Conservation (phyloP, 148 eudicot species). For the Amaranthus cruentus region DNA sequence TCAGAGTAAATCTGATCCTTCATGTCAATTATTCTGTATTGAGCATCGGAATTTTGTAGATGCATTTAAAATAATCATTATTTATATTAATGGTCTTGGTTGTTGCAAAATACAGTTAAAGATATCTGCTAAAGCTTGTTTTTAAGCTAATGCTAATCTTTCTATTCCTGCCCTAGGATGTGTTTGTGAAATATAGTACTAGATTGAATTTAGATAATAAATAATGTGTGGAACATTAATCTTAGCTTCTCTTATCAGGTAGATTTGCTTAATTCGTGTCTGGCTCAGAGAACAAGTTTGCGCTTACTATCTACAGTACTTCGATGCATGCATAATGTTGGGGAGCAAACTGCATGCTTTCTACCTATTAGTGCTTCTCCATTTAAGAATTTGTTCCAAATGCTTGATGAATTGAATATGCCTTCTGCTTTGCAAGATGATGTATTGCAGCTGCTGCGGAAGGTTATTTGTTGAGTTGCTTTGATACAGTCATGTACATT, state of each 20-base stretch:
- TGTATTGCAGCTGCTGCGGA: slow-evolving; percentile 46
- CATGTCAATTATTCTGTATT: not conserved
- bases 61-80: not conserved
- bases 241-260: slow-evolving; percentile 22
- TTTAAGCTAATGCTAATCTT: not conserved
- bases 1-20: not conserved
- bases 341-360: slow-evolving; percentile 38
- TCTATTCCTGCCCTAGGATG: not conserved
- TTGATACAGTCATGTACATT: not conserved
- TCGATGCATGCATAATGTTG: slow-evolving; percentile 45
- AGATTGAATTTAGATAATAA: not conserved
- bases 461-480: slow-evolving; percentile 33
- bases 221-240: not conserved
- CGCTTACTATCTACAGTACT: slow-evolving; percentile 48
- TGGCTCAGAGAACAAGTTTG: slow-evolving; percentile 41
- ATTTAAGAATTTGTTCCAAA: slow-evolving; percentile 34
- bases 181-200: not conserved
- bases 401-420: slow-evolving; percentile 39
- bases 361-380: slow-evolving; percentile 31
- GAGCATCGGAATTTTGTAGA: not conserved
- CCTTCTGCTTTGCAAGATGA: slow-evolving; percentile 50
- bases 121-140: not conserved
- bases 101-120: not conserved
- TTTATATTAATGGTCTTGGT: not conserved
- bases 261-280: slow-evolving; percentile 49